Evolutionary conservation across 2,329 filamentous ascomycete species (phyloP).

Genomic region (Pseudogymnoascus sp.): DNA sequence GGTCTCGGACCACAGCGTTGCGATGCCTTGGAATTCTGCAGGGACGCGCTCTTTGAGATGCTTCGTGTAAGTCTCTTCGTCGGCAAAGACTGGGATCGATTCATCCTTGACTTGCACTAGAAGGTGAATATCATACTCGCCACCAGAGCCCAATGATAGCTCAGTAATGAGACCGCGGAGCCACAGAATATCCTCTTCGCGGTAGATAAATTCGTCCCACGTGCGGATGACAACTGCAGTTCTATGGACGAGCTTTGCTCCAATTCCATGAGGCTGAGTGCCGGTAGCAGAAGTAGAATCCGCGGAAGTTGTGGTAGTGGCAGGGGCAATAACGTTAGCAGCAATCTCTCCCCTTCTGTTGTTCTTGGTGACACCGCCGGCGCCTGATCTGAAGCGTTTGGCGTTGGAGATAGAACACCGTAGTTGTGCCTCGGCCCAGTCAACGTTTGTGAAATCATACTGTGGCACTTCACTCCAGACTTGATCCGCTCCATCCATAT

Average conservation of each 20-base stretch:
- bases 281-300: background rate
- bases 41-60: constrained; percentile 64
- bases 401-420: constrained; percentile 65
- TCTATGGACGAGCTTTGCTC: constrained; percentile 38
- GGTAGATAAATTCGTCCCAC: constrained; percentile 74
- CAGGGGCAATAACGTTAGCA: background rate
- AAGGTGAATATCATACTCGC: constrained; percentile 79
- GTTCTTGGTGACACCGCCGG: background rate
- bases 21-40: constrained; percentile 78
- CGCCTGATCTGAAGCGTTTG: constrained; percentile 47
- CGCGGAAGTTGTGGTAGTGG: background rate
- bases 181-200: constrained; percentile 72
- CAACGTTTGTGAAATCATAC: constrained; percentile 68
- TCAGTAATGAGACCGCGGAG: constrained; percentile 79
- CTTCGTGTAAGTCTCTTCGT: constrained; percentile 58
- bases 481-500: constrained; percentile 68
- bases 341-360: background rate
- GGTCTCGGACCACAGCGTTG: constrained; percentile 86
- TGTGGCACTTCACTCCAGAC: constrained; percentile 66
- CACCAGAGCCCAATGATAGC: constrained; percentile 69
- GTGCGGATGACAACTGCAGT: constrained; percentile 76
- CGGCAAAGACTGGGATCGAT: constrained; percentile 69
- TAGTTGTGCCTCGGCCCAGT: constrained; percentile 72
- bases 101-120: constrained; percentile 79
- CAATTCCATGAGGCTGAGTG: constrained; percentile 6